Conservation (phyloP, 345 rosid genomes). For the Ceriops decandra region DNA sequence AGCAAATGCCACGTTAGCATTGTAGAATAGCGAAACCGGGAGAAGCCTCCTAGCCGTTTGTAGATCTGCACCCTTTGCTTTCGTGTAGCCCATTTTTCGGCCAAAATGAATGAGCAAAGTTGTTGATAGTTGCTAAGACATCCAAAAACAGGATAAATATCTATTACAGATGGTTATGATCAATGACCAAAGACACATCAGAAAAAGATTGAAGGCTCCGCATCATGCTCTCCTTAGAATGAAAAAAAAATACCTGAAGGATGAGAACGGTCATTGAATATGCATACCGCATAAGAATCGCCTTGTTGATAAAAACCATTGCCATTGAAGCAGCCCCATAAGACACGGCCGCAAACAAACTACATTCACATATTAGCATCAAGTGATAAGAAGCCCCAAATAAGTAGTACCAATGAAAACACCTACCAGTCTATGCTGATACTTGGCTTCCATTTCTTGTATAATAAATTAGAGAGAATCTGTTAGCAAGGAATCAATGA, state of each 20-base stretch:
- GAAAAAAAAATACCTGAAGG: slow-evolving; percentile 52
- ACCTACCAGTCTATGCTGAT: no score
- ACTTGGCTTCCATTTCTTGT: no score
- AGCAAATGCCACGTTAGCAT: slow-evolving; percentile 96
- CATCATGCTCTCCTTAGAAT: not conserved
- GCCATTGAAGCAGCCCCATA: slow-evolving; percentile 97
- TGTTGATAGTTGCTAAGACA: slow-evolving; percentile 81
- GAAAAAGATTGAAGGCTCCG: not conserved
- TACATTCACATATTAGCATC: slow-evolving; percentile 23
- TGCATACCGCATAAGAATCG: slow-evolving; percentile 78
- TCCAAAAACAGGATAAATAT: slow-evolving; percentile 4
- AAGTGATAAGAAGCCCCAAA: no score
- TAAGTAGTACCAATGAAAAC: no score
- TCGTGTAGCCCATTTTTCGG: slow-evolving; percentile 59
- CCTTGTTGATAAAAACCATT: slow-evolving; percentile 96
- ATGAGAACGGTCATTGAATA: slow-evolving; percentile 87
- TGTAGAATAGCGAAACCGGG: slow-evolving; percentile 81
- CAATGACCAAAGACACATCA: slow-evolving; percentile 5
- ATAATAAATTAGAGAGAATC: no score
- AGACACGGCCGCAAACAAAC: slow-evolving; percentile 71
- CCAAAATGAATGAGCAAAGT: slow-evolving; percentile 77
- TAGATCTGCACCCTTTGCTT: slow-evolving; percentile 55
- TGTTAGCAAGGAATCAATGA: no score
- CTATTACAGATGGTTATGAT: slow-evolving; percentile 2
- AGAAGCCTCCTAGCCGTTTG: slow-evolving; percentile 72